Base-by-base conservation (phyloP, 257 asterid species). In the Salvia hispanica region DNA sequence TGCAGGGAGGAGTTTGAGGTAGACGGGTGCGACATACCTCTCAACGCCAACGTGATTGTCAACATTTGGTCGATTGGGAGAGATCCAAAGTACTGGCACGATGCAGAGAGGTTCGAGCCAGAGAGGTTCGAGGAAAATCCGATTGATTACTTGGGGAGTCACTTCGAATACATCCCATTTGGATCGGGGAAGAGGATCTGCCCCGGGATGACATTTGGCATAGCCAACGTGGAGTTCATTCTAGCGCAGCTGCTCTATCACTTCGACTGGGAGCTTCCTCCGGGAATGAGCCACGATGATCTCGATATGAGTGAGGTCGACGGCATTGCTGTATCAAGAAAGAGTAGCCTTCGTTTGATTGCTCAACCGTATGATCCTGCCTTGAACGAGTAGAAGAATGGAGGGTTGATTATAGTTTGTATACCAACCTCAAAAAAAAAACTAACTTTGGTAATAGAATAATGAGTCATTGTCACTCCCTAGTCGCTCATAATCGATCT, bases 181-280 rank as follows among this genome's bases (percentile, higher is more conserved):
- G 82, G 78, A 37, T 33, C 85, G 3, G 82, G 85, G 12, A 71
- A 47, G 69, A 80, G 82, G 74, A 63, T 77, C 33, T 80, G 85
- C 71, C 85, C 85, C 2, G 80, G 76, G 0, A 74, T 77, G 69
- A 4, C 65, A 4, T 80, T 77, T 28, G 78, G 82, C 36, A 3
- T 63, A 2, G 75, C 78, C 3, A 77, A 63, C 28, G 53, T 74
- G 12, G 78, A 77, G 40, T 70, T 70, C 15, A 53, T 57, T 4
- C 40, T 77, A 4, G 85, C 68, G n/a, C 77, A 66, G 8, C 71
- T 77, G 6, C 75, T 77, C 4, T 71, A 74, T 65, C 13, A 68
- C 47, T 76, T 76, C 3, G 78, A 76, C 1, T 79, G 84, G 84
- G 63, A 62, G 53, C 71, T 79, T 37, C 76, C 78, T 6, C 48